Conservation (phyloP, 805 yeast genomes). For the Maudiozyma turicensis region DNA sequence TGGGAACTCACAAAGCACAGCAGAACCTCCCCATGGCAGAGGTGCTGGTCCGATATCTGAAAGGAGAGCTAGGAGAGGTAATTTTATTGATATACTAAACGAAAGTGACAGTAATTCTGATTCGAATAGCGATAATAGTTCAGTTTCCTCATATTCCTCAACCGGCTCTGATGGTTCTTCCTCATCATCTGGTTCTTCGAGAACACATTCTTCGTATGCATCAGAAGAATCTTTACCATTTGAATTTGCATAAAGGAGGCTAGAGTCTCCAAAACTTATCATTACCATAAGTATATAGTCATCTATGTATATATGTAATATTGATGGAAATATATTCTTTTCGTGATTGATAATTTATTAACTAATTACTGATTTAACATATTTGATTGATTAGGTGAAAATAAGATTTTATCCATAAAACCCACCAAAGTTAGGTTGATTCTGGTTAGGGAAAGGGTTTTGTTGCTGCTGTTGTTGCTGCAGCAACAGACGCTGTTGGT, state of each 20-base stretch:
- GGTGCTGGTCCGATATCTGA: neutral
- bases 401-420: neutral
- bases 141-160: constrained; percentile 1
- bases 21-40: neutral
- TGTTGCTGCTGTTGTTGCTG: constrained; percentile 1
- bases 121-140: neutral
- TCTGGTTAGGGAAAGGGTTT: neutral
- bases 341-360: neutral
- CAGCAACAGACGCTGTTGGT: neutral
- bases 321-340: neutral
- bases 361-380: neutral
- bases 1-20: neutral
- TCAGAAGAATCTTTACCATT: constrained; percentile 10
- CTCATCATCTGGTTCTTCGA: neutral
- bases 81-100: constrained; percentile 4
- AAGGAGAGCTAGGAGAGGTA: constrained; percentile 3
- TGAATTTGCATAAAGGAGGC: constrained; percentile 17
- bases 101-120: constrained; percentile 2
- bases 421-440: neutral
- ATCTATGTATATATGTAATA: neutral
- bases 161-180: neutral
- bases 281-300: neutral
- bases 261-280: neutral
- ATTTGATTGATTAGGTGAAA: too few species aligned
- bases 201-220: neutral